Evolutionary conservation across 2,329 filamentous ascomycete genomes (phyloP), one percentile per base, ranked within the genome.

Genomic region (Venturia pyrina): DNA sequence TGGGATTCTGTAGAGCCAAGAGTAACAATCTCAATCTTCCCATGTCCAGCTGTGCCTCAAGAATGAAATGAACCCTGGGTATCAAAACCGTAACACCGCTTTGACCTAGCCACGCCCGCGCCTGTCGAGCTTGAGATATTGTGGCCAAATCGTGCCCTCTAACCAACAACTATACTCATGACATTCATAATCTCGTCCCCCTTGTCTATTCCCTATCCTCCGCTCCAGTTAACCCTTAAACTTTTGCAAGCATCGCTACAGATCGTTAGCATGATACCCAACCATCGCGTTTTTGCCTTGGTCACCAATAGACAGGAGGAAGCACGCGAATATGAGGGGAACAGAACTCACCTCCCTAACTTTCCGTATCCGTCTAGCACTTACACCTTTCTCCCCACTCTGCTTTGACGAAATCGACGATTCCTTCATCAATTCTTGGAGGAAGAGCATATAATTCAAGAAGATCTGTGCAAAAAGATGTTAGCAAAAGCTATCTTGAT

Each of bases 391-490:
- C 73, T 95, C 90, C 28, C 89, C 89, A 15, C 85, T 81, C 73
- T 88, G 85, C 72, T 90, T 91, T 62, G 89, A 86, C 71, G 87
- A 85, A 68, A 93, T 93, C 1, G 85, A 83, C 0, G 91, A 89
- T 78, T 95, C 91, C 70, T 89, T 91, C 75, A 96, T 83, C 64
- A 96, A 80, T 83, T 85, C 82, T 74, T 86, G 81, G 72, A 96
- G 88, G 70, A 96, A 96, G 1, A 95, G 81, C 69, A 90, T 85
- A 69, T 96, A 96, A 73, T 95, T 87, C 66, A 96, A 81, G 72
- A 90, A 96, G 68, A 96, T 88, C 91, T 95, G 21, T 7, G 19
- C 5, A 10, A 44, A 11, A 40, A 8, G 7, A 6, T 3, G 7
- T 40, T 40, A 40, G 37, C 37, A 40, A 40, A 28, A 28, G 28